Evolutionary conservation across 768 basidiomycete species (phyloP).

Genomic region (Kwoniella heveanensis): DNA sequence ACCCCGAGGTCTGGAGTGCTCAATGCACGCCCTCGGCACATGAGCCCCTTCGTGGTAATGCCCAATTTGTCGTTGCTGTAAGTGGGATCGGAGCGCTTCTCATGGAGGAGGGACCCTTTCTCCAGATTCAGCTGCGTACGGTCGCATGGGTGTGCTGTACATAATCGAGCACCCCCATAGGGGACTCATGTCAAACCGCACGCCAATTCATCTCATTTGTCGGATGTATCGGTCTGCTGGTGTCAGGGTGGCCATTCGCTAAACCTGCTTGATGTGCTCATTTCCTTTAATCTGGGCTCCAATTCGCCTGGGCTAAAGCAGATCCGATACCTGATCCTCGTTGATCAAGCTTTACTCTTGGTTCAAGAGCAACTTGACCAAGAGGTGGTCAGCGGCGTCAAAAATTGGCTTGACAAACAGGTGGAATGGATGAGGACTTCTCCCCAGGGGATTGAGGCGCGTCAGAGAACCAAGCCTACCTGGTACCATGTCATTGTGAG

Average conservation of each 20-base stretch:
- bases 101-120: no score
- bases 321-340: conserved; percentile 18
- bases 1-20: conserved; percentile 13
- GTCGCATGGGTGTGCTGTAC: no score
- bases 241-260: no score
- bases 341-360: conserved; percentile 7
- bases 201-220: no score
- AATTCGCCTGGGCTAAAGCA: no score
- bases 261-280: no score
- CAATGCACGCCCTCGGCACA: conserved; percentile 15
- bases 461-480: background rate
- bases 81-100: no score
- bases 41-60: conserved; percentile 11
- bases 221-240: no score
- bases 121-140: no score
- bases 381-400: background rate
- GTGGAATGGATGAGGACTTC: conserved; percentile 10
- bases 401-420: conserved; percentile 2
- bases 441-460: conserved; percentile 12
- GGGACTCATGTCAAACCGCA: no score
- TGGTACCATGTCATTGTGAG: conserved; percentile 18
- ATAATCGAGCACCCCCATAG: no score
- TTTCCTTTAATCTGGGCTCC: no score
- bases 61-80: conserved; percentile 10
- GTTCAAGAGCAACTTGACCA: background rate